These are phyloP conservation scores for Amanita subjunquillea DNA, from an alignment of 768 basidiomycete genomes.

Conservation along the genomic window DNA sequence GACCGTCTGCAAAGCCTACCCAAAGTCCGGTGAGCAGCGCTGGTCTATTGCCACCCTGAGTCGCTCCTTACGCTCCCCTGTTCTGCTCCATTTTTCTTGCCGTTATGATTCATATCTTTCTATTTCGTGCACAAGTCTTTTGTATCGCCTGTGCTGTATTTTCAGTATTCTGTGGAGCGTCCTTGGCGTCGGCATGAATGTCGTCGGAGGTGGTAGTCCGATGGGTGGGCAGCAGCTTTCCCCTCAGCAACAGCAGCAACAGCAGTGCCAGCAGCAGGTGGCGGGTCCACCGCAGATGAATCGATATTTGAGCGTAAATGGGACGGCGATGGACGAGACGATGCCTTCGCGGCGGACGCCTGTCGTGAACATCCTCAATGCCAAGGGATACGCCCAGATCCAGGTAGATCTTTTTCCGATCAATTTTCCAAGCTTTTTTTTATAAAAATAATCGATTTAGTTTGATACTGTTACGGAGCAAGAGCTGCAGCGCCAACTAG, in stretches of 20 bases:
- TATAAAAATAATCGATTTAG: neutral
- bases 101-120: neutral
- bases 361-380: neutral
- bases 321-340: neutral
- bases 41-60: constrained; percentile 2
- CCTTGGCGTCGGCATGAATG: neutral
- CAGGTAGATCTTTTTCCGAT: neutral
- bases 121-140: neutral
- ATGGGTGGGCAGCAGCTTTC: neutral
- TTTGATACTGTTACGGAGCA: constrained; percentile 4
- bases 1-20: constrained; percentile 1
- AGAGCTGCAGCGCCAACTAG: constrained; percentile 29
- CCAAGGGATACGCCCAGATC: neutral
- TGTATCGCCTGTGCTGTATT: neutral
- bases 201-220: neutral
- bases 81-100: neutral
- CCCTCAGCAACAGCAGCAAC: constrained; percentile 1
- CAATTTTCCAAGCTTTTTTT: neutral
- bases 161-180: neutral
- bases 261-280: neutral
- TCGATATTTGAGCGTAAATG: neutral
- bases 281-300: neutral
- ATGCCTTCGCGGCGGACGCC: neutral
- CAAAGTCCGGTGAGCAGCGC: constrained; percentile 4
- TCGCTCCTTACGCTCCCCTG: neutral